Evolutionary conservation across 129 eudicot genomes (phyloP), one percentile per base, ranked within the genome.

Genomic region (Mikania micrantha): DNA sequence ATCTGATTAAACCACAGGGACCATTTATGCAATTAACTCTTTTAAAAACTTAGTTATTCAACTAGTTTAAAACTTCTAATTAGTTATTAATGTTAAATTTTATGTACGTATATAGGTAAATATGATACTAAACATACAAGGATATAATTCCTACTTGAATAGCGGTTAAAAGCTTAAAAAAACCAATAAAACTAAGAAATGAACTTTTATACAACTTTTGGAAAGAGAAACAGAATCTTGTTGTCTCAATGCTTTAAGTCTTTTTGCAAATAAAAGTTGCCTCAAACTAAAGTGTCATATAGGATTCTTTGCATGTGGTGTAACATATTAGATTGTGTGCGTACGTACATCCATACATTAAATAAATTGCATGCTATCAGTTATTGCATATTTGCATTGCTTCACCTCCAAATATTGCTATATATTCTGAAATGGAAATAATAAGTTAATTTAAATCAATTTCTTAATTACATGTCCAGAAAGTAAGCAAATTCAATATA

Each of bases 241-340:
- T 38, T 59, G 62, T 9, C n/a, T n/a, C n/a, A n/a, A 63, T 61
- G 77, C 69, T 75, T 60, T 60, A 58, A 19, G 38, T 42, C 47
- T 61, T 68, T 76, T 76, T 36, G 70, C 20, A 60, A 36, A 76
- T 48, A 47, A 76, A 73, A 76, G 80, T 50, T 35, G 39, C 69
- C 70, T 69, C 58, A 1, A 48, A 38, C 70, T 76, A 76, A 68
- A 67, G 74, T 62, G 61, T 25, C 35, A 48, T 60, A 29, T 68
- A 35, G 58, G 75, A 76, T 76, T 68, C 80, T 69, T 69, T 68
- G 13, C 49, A 63, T 76, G 73, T 49, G 53, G 63, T 72, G 63
- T 39, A 68, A 68, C 65, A 29, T 36, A 40, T 48, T 69, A 44
- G 68, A 75, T 44, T 67, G 44, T 35, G 28, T 66, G 49, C 50